Conservation (phyloP, 768 basidiomycete species). For the Podaxis carcinomalis region DNA sequence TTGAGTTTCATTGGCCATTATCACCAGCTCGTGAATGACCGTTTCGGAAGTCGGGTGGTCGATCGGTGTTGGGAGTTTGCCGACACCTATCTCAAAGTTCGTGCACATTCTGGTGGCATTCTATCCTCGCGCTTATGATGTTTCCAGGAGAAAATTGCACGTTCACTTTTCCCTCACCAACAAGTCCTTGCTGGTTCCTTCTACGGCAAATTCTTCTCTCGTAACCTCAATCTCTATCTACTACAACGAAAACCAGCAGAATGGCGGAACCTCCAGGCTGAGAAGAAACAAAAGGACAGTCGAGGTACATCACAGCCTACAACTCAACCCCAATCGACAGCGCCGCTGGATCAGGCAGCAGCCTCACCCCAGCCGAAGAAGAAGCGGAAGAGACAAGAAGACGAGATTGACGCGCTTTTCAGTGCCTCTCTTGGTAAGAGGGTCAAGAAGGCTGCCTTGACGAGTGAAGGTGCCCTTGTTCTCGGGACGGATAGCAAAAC, state of each 20-base stretch:
- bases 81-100: conserved; percentile 90
- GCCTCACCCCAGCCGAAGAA: conserved; percentile 23
- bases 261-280: conserved; percentile 74
- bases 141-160: conserved; percentile 84
- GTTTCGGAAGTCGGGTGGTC: conserved; percentile 84
- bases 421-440: conserved; percentile 52
- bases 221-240: conserved; percentile 73
- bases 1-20: conserved; percentile 75
- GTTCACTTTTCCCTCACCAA: conserved; percentile 70
- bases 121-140: conserved; percentile 7
- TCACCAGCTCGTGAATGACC: conserved; percentile 79
- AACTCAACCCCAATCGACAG: conserved; percentile 11
- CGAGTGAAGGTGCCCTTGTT: not conserved
- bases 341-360: not conserved
- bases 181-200: conserved; percentile 68
- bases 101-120: conserved; percentile 12
- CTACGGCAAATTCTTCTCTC: conserved; percentile 85
- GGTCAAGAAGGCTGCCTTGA: conserved; percentile 50
- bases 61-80: conserved; percentile 89
- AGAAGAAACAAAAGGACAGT: conserved; percentile 22
- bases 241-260: conserved; percentile 76
- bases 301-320: not conserved
- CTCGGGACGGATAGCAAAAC: conserved; percentile 14
- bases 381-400: conserved; percentile 46
- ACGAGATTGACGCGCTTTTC: conserved; percentile 80